Conservation (phyloP, 2,329 filamentous ascomycete species). For the Aspergillus sp. region DNA sequence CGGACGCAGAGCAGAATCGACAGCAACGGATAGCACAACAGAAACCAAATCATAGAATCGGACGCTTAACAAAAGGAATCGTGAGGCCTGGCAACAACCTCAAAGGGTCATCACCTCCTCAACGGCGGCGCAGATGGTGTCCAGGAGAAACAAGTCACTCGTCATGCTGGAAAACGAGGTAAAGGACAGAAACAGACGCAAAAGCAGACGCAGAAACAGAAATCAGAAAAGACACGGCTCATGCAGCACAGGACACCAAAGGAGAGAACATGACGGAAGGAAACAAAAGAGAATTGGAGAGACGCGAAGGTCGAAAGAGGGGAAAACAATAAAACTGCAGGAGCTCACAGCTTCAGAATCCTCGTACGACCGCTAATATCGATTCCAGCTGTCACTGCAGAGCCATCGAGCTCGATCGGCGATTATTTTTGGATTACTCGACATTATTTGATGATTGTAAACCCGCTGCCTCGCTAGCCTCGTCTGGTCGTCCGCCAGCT, state of each 20-base stretch:
- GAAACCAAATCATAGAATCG: not conserved
- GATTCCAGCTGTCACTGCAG: not conserved
- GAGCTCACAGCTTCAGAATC: not conserved
- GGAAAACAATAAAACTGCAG: not conserved
- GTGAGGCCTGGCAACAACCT: not conserved
- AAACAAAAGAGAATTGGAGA: constrained; percentile 1
- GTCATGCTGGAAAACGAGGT: not conserved
- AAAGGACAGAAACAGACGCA: not conserved
- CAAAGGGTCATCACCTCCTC: constrained; percentile 13
- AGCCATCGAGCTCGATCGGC: not conserved
- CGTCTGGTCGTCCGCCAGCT: not conserved
- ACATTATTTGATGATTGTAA: not conserved
- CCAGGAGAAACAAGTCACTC: constrained; percentile 9
- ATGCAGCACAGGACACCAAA: not conserved
- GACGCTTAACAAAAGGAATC: constrained; percentile 5
- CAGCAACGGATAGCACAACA: not conserved
- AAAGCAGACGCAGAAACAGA: constrained; percentile 1
- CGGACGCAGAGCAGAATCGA: constrained; percentile 1
- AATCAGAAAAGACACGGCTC: not conserved
- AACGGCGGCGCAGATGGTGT: constrained; percentile 14
- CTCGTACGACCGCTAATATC: not conserved
- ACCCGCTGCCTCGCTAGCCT: not conserved
- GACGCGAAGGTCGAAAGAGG: not conserved
- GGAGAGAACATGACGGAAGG: not conserved
- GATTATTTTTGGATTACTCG: not conserved